Evolutionary conservation across 2,329 filamentous ascomycete genomes (phyloP).

Genomic region (Paramyrothecium sp.): DNA sequence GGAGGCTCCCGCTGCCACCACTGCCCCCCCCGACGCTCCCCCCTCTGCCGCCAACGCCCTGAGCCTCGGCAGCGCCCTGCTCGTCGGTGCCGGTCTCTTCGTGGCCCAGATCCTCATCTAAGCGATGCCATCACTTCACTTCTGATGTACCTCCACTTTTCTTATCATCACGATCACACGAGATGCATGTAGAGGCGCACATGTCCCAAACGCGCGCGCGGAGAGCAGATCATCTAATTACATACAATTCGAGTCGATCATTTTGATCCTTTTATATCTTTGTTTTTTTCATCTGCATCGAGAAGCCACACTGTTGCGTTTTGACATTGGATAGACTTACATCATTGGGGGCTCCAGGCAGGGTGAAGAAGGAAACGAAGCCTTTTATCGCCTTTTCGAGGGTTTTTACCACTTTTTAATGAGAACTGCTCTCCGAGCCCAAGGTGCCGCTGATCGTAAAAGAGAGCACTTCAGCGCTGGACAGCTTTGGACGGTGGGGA

Average conservation of each 20-base stretch:
- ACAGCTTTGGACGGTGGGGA: not conserved
- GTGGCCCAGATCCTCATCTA: slow-evolving; percentile 29
- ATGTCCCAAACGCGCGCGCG: slow-evolving; percentile 11
- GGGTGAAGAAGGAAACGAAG: not conserved
- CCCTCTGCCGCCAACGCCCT: slow-evolving; percentile 23
- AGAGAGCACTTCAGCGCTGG: not conserved
- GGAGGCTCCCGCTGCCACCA: not conserved
- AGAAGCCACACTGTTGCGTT: not conserved
- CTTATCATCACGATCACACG: slow-evolving; percentile 12
- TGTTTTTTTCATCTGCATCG: not conserved
- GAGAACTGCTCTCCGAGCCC: not conserved
- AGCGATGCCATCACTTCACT: slow-evolving; percentile 12
- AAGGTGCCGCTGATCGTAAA: not conserved
- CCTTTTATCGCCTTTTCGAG: not conserved
- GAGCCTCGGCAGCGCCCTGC: slow-evolving; percentile 21
- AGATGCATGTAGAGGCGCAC: slow-evolving; percentile 22
- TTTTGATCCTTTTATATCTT: slow-evolving; percentile 7
- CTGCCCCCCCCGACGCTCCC: slow-evolving; percentile 15
- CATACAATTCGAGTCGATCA: slow-evolving; percentile 25
- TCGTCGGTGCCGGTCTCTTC: slow-evolving; percentile 24
- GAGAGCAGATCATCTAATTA: slow-evolving; percentile 28
- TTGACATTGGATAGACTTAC: not conserved
- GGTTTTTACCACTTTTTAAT: not conserved
- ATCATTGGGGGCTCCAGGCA: not conserved
- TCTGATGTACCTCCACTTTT: slow-evolving; percentile 20